phyloP scores from a whole-genome alignment of 192 early-diverging fungal genomes.

The Coemansia nantahalensis region DNA sequence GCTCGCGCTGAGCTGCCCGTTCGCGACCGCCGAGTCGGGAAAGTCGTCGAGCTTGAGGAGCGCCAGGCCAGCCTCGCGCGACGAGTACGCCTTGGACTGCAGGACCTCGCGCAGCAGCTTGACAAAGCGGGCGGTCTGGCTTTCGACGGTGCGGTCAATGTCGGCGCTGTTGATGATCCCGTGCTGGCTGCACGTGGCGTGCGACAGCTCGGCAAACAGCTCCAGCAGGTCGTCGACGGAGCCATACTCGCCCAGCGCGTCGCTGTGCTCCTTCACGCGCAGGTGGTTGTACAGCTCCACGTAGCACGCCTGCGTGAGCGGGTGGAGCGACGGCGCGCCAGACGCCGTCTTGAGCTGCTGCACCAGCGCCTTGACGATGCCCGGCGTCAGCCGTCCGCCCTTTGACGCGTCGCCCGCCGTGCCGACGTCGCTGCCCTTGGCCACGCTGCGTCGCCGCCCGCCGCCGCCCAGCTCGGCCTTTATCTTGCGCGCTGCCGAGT shows the following conservation, averaged over 20 bases:
- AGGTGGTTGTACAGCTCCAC: slow-evolving; percentile 30
- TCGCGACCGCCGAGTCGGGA: slow-evolving; percentile 9
- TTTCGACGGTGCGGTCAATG: slow-evolving; percentile 35
- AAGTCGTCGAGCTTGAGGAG: slow-evolving; percentile 50
- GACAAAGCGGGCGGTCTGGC: slow-evolving; percentile 39
- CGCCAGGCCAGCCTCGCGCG: slow-evolving; percentile 48
- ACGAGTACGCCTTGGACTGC: slow-evolving; percentile 46
- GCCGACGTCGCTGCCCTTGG: slow-evolving; percentile 8
- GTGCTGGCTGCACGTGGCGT: slow-evolving; percentile 18
- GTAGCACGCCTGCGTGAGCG: slow-evolving; percentile 44
- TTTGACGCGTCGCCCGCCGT: slow-evolving; percentile 1
- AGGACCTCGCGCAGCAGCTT: slow-evolving; percentile 40
- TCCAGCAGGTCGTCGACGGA: slow-evolving; percentile 41
- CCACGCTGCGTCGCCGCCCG: slow-evolving; percentile 20
- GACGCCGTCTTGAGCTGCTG: slow-evolving; percentile 41
- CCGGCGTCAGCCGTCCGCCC: slow-evolving; percentile 22
- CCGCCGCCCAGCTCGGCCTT: slow-evolving; percentile 32
- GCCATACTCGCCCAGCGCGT: slow-evolving; percentile 28
- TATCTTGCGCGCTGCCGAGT: slow-evolving; percentile 41
- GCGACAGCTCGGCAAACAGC: slow-evolving; percentile 29
- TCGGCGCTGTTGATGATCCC: slow-evolving; percentile 29
- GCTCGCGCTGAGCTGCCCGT: neutral
- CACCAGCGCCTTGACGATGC: slow-evolving; percentile 37
- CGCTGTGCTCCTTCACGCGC: slow-evolving; percentile 22
- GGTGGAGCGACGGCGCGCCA: slow-evolving; percentile 37